Evolutionary conservation across 1,139 yeast species (phyloP), one percentile per base, ranked within the genome.

Genomic region (Sugiyamaella japonica): DNA sequence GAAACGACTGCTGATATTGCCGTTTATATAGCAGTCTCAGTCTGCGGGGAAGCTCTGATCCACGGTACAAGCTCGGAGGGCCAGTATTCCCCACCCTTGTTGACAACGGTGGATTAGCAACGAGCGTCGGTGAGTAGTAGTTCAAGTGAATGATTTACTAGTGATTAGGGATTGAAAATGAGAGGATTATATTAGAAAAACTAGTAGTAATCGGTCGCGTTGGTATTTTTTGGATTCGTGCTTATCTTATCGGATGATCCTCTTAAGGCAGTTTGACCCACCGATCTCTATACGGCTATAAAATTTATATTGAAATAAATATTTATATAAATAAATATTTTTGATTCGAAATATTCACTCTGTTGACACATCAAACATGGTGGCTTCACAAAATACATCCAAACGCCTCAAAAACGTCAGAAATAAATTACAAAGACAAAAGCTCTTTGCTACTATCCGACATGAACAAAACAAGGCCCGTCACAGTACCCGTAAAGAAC

Each of bases 341-440:
- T 20, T 20, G 25, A 40, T 40, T 40, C 8, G 8, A 34, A 12
- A 36, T 36, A 12, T 13, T 7, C 25, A 16, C 13, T 34, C 28
- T n/a, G n/a, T n/a, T n/a, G n/a, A n/a, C n/a, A n/a, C 12, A 17
- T 23, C 38, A 29, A 4, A 2, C 34, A 28, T 13, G 12, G 38
- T 47, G 50, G 43, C 41, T 29, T 28, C 50, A n/a, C 38, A 29
- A 36, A 17, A 25, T 34, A 25, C 42, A 10, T 9, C 50, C 10
- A 47, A 39, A 17, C 48, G 67, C 55, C 64, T 59, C 53, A 51
- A 69, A 31, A 67, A 70, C 57, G 83, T 89, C 56, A 83, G 80
- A 67, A 89, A 89, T 73, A 89, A 88, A 72, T 83, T 84, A 63
- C 81, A 82, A 66, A 82, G 98, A 61, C 95, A 88, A 70, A 82